Evolutionary conservation across 306 rosid genomes (phyloP), one percentile per base, ranked within the genome.

Genomic region (Sechiopsis laciniata): DNA sequence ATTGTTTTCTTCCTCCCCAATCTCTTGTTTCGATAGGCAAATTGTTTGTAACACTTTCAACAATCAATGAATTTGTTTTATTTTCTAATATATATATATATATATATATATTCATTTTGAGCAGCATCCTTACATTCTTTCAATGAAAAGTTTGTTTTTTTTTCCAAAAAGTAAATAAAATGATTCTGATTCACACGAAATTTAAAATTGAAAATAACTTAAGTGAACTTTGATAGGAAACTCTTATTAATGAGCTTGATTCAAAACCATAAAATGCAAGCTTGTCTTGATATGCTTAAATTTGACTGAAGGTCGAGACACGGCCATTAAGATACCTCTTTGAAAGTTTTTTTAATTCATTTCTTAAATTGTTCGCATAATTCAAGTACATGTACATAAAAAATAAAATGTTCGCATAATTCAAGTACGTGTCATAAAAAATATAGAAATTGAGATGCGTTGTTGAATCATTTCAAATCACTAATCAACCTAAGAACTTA

Each of bases 181-280:
- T 8, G 8, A 55, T 17, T n/a, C 12, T 17, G 9, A 37, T 64
- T 7, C 48, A 64, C 20, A 35, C 22, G 37, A 35, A n/a, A 12
- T 35, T 37, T 15, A 37, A 55, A 55, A 55, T 14, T n/a, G 26
- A 55, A 19, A 58, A 58, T 21, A 58, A 58, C 16, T 58, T 10
- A 58, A 32, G 22, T 58, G 6, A 8, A 58, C 63, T 55, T 21
- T 58, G 63, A 58, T 58, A 58, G 63, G 63, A 58, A 58, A 58
- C 37, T 19, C 63, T 21, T 21, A 21, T 58, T 58, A 8, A 8
- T 10, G 55, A 52, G 15, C 19, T 14, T 52, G 19, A 52, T 15
- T 16, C 2, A 1, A 15, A 52, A 52, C 16, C n/a, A 52, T 51
- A 15, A 14, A 5, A 51, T 15, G 13, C 54, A 11, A 51, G 54